Conservation (phyloP, 176 grass and related monocot genomes). For the Aegilops tauschii region DNA sequence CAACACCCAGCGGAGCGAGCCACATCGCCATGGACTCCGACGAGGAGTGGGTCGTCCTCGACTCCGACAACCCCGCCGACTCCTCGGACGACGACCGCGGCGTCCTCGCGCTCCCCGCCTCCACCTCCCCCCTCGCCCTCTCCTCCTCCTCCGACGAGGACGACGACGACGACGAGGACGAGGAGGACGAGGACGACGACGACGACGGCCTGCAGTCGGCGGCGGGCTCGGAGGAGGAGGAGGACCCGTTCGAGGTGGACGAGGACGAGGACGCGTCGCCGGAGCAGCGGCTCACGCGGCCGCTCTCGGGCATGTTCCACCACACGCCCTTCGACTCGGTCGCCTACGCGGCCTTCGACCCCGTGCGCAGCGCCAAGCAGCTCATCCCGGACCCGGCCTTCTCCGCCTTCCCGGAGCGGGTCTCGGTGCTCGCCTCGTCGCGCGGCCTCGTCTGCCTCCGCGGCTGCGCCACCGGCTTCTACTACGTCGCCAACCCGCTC, state of each 20-base stretch:
- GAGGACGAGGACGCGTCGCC: not conserved
- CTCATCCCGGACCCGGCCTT: slow-evolving; percentile 51
- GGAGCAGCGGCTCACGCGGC: not conserved
- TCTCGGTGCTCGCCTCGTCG: slow-evolving; percentile 37
- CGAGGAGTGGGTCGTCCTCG: slow-evolving; percentile 28
- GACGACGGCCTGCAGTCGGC: not conserved
- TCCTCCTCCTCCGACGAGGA: not conserved
- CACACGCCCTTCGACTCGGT: not conserved
- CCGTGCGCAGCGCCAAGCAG: not conserved
- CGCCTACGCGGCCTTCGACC: slow-evolving; percentile 36
- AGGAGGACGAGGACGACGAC: not conserved
- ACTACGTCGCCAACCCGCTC: slow-evolving; percentile 69
- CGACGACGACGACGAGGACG: not conserved
- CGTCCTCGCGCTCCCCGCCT: not conserved
- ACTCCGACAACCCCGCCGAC: not conserved
- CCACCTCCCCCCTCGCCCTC: not conserved
- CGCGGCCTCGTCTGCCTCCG: slow-evolving; percentile 61
- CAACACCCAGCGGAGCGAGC: too few relatives aligned
- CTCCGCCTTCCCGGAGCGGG: slow-evolving; percentile 26
- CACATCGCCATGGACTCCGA: not conserved
- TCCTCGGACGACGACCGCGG: not conserved
- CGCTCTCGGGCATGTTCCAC: slow-evolving; percentile 45
- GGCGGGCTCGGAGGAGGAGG: too few relatives aligned
- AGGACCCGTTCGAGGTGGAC: not conserved
- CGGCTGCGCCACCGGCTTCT: slow-evolving; percentile 7